Base-by-base conservation (phyloP, 768 basidiomycete genomes). In the Suillus americanus region DNA sequence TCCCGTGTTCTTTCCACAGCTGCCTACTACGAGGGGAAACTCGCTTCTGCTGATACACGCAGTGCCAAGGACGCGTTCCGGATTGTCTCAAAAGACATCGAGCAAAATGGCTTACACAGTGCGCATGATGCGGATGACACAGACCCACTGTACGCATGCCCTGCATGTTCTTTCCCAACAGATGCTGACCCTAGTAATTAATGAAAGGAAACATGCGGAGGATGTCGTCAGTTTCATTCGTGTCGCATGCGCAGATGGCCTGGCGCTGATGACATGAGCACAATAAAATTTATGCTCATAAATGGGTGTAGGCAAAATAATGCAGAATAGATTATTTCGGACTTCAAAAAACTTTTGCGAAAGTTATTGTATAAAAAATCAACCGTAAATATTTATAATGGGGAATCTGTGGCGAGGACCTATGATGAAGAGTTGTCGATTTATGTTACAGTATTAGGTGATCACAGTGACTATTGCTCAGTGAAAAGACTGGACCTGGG, bases 11-110 rank as follows among this genome's bases (percentile, higher is more conserved):
- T 84, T 37, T 74, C 74, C 12, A 73, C 82, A 14, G 74, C 78
- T 30, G 78, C 79, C n/a, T 86, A 82, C 68, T 91, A 89, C 62
- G 82, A 86, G 67, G 75, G 70, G 7, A 86, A 86, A 70, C 78
- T 90, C 41, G 70, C 72, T 3, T 73, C 76, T 40, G 79, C 79
- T 6, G 78, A 78, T 13, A 77, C 77, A 12, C 79, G 76, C 53
- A 85, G 82, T 12, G 85, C 86, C n/a, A 82, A 79, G 66, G 78
- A 81, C 46, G 86, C 86, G 1, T 78, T 91, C 76, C 80, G 79
- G n/a, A 71, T 82, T 8, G 81, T 91, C n/a, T 80, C 84, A 38
- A 75, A 78, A 65, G 85, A 88, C 45, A 83, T 91, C 28, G 89
- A 90, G 64, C 78, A 77, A 62, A 82, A 89, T 67, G 90, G 89